phyloP scores from a whole-genome alignment of 495 filamentous ascomycete genomes.

The Annulohypoxylon stygium region DNA sequence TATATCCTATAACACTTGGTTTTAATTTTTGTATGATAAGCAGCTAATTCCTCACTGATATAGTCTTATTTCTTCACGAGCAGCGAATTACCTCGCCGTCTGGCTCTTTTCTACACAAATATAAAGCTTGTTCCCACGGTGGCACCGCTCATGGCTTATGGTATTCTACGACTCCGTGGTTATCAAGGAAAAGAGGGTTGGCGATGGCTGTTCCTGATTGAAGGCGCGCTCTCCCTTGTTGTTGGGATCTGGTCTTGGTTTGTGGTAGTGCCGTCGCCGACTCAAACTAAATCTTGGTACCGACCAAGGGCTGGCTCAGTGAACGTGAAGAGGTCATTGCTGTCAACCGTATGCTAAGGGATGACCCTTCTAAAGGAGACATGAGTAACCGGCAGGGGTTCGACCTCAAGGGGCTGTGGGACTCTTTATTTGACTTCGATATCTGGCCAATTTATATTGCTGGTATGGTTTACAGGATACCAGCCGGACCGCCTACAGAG shows the following conservation, averaged over 20 bases:
- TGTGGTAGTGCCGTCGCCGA: constrained; percentile 75
- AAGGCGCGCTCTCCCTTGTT: constrained; percentile 61
- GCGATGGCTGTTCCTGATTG: constrained; percentile 75
- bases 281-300: constrained; percentile 70
- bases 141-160: constrained; percentile 73
- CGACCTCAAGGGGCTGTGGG: constrained; percentile 67
- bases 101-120: constrained; percentile 76
- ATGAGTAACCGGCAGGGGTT: constrained; percentile 73
- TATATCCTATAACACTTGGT: constrained; percentile 55
- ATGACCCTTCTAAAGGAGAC: constrained; percentile 75
- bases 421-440: constrained; percentile 73
- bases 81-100: constrained; percentile 71
- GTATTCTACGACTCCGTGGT: constrained; percentile 71
- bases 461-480: constrained; percentile 70
- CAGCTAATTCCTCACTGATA: background rate
- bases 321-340: constrained; percentile 73
- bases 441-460: constrained; percentile 79
- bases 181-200: constrained; percentile 69
- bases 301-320: constrained; percentile 77
- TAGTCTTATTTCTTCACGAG: constrained; percentile 74
- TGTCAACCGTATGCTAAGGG: constrained; percentile 78
- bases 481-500: constrained; percentile 61
- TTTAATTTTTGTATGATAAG: background rate
- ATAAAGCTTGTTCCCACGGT: constrained; percentile 67
- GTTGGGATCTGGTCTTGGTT: constrained; percentile 72